These are phyloP conservation scores for Daldinia caldariorum DNA, from an alignment of 495 filamentous ascomycete genomes.

Conservation along the genomic window DNA sequence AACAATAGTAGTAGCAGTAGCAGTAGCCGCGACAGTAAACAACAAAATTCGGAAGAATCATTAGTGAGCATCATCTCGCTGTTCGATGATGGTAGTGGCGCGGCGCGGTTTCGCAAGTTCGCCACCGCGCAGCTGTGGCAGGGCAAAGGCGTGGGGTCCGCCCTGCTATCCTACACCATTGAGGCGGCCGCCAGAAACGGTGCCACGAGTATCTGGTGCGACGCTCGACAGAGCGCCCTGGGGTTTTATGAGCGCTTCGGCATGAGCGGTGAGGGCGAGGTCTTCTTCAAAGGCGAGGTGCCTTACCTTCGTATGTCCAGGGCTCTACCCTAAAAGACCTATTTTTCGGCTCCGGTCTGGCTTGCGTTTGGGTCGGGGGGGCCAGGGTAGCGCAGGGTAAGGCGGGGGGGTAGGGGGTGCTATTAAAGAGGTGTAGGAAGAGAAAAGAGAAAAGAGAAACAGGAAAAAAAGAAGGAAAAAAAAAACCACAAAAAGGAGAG, in stretches of 20 bases:
- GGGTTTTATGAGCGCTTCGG: constrained; percentile 40
- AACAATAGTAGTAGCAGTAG: background rate
- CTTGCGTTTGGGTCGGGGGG: constrained; percentile 6
- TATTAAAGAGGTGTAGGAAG: constrained; percentile 1
- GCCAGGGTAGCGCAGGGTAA: too few relatives aligned
- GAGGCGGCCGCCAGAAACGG: constrained; percentile 33
- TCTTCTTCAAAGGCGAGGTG: constrained; percentile 39
- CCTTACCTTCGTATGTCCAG: constrained; percentile 39
- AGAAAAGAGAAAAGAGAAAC: background rate
- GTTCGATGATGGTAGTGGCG: constrained; percentile 33
- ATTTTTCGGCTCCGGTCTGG: constrained; percentile 4
- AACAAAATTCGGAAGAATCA: constrained; percentile 3
- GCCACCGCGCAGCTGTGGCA: constrained; percentile 41
- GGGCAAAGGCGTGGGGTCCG: constrained; percentile 38
- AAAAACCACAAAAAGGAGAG: too few relatives aligned
- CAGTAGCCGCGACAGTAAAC: background rate
- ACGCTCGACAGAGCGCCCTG: constrained; percentile 41
- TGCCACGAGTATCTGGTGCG: constrained; percentile 43
- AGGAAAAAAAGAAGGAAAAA: too few relatives aligned
- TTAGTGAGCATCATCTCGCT: constrained; percentile 39
- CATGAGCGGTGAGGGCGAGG: constrained; percentile 33
- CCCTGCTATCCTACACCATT: constrained; percentile 31
- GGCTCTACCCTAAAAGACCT: constrained; percentile 25
- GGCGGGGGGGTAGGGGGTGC: constrained; percentile 6
- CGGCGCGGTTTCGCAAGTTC: constrained; percentile 40